Percentiles rank a stretch among this genome's conserved stretches.
These are phyloP conservation scores for Podaxis carcinomalis DNA, from an alignment of 768 basidiomycete genomes.

Conservation along the genomic window DNA sequence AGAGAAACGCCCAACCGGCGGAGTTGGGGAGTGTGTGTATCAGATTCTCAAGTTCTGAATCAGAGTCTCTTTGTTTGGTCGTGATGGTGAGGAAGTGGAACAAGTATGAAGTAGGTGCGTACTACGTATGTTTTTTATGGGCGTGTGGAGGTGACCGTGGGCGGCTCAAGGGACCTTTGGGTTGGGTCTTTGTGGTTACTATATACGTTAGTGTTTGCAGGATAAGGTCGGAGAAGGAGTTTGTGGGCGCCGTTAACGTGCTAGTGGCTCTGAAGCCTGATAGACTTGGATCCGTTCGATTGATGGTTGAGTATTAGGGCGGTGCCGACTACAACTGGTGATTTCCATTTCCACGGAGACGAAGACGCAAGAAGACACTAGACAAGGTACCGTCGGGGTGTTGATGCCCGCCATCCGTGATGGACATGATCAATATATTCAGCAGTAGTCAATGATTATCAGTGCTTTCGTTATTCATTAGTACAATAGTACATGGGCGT, in stretches of 20 bases:
- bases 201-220: neutral
- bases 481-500: neutral
- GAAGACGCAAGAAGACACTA: neutral
- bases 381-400: neutral
- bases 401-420: neutral
- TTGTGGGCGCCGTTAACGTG: too few species aligned
- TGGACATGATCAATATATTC: neutral
- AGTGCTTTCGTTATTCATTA: neutral
- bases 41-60: neutral
- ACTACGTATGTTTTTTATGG: neutral
- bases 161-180: neutral
- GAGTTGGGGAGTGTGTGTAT: neutral
- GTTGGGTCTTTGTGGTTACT: neutral
- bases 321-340: neutral
- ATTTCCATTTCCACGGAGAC: neutral
- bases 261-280: too few species aligned
- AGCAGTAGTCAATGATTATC: neutral
- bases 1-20: neutral
- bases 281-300: too few species aligned
- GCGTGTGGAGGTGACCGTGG: neutral
- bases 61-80: too few species aligned
- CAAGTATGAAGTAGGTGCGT: neutral
- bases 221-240: too few species aligned
- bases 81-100: neutral
- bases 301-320: neutral